Base-by-base conservation (phyloP, 441 rosid genomes). In the Mallotus japonicus region DNA sequence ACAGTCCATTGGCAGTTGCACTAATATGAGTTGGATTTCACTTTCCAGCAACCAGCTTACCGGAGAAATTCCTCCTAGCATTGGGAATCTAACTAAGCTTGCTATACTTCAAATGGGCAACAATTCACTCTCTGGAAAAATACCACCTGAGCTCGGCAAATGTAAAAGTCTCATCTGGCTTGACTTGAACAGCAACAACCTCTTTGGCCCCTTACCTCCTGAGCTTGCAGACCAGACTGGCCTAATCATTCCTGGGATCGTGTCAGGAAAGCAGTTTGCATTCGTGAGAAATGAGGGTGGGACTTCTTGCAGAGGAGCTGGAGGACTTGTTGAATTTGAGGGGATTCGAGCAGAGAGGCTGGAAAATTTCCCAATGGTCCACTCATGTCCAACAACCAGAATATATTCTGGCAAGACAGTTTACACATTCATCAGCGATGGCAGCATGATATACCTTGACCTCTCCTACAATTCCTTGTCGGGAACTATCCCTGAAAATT, bases 271-370 rank as follows among this genome's bases (percentile, higher is more conserved):
- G 88, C 88, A 87, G 81, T 94, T 94, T 85, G 96, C 89, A 2
- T 94, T 90, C 78, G 95, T 94, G 55, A 88, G 98, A 79, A 90
- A 94, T 40, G 97, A 92, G 84, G 98, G 98, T 40, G 98, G 98
- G 50, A 88, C 98, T 0, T 87, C 91, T 67, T 94, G 98, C 75
- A 83, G 98, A 75, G 98, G 98, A 70, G 98, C 97, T 54, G 98
- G 98, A 19, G 98, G 97, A 53, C 84, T 94, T 19, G 93, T 92
- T 68, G 98, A 94, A 80, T 92, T 90, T 70, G 92, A 89, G 77
- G 98, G 97, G n/a, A 89, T 94, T 67, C 87, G 97, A 37, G 72
- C 90, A 13, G 87, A 84, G 67, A 88, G 93, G 75, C 82, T 94
- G 75, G 93, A 89, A 78, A 85, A 80, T 75, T 89, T 86, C 65